phyloP scores from a whole-genome alignment of 768 basidiomycete genomes.

The Rhodosporidiobolus odoratus region DNA sequence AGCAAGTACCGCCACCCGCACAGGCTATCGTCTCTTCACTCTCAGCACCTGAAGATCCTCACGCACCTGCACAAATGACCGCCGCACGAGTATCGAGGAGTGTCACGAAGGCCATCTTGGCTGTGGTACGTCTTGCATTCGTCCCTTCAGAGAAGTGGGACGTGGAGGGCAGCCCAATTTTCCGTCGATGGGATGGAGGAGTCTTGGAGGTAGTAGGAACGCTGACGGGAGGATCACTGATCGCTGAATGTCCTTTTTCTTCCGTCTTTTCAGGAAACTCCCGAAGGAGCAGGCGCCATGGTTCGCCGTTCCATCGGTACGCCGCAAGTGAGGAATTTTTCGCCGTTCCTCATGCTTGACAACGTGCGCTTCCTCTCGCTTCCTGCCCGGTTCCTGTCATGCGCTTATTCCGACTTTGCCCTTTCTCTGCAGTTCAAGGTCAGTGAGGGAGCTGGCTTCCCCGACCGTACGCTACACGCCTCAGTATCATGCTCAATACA shows the following conservation, averaged over 20 bases:
- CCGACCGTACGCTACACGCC: conserved; percentile 20
- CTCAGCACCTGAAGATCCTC: not conserved
- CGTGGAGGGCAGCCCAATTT: too few species aligned
- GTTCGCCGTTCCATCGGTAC: conserved; percentile 85
- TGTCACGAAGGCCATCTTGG: conserved; percentile 71
- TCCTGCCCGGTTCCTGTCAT: conserved; percentile 9
- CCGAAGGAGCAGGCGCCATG: conserved; percentile 65
- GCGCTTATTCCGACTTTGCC: too few species aligned
- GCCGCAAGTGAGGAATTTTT: conserved; percentile 65
- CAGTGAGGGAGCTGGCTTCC: conserved; percentile 56
- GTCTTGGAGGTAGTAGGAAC: too few species aligned
- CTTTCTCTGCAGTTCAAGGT: conserved; percentile 67
- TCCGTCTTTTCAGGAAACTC: conserved; percentile 48
- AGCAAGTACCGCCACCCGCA: too few species aligned
- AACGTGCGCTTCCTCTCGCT: conserved; percentile 21
- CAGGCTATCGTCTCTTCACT: not conserved
- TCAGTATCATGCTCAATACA: conserved; percentile 65
- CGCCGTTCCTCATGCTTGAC: conserved; percentile 75
- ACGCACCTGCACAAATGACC: not conserved
- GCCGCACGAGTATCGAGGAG: conserved; percentile 48
- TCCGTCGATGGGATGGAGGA: too few species aligned
- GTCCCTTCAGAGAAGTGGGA: conserved; percentile 53
- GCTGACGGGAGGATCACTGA: too few species aligned
- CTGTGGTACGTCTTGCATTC: conserved; percentile 55
- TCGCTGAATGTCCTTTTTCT: conserved; percentile 49